Base-by-base conservation (phyloP, 2,329 filamentous ascomycete species). In the Penicillium occitanis region DNA sequence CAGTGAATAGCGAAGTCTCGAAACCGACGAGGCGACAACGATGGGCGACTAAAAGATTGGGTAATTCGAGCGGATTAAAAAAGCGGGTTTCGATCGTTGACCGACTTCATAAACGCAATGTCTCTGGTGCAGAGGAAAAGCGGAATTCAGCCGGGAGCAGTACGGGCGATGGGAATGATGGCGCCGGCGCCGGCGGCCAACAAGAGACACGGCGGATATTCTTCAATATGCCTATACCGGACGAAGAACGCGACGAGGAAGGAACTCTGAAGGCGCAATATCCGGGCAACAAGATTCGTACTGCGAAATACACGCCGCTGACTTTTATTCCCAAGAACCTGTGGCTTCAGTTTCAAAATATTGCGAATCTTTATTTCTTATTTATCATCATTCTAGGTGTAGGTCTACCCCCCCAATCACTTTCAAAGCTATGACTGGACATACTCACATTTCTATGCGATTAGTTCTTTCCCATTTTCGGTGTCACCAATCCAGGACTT, bases 321-420 rank as follows among this genome's bases (percentile, higher is more conserved):
- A 96, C 91, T 67, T 99, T 99, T 79, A 79, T 99, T 33, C 95
- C 95, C 14, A 98, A 98, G 82, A 98, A 99, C 79, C 76, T 99
- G 74, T 99, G 90, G 88, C 92, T 96, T 70, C 96, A 99, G 79
- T 98, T 99, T 76, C 94, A 99, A 80, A 98, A 98, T 75, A 90
- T 99, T 73, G 95, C 95, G 75, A 99, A 99, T 78, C 90, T 98
- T 63, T 99, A 98, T 81, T 99, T 99, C 85, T 84, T 98, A 72
- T 97, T 98, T 81, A 86, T 94, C 73, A 93, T 97, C 76, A 96
- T 99, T 75, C 86, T 99, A 67, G 89, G 90, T 74, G 95, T 98
- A 89, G 85, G 93, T 86, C 65, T 40, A n/a, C n/a, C 33, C 4
- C 4, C 10, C 6, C 30, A 22, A n/a, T 42, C n/a, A 37, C 42